Evolutionary conservation across 805 yeast genomes (phyloP).

Genomic region (Naumovozyma dairenensis): DNA sequence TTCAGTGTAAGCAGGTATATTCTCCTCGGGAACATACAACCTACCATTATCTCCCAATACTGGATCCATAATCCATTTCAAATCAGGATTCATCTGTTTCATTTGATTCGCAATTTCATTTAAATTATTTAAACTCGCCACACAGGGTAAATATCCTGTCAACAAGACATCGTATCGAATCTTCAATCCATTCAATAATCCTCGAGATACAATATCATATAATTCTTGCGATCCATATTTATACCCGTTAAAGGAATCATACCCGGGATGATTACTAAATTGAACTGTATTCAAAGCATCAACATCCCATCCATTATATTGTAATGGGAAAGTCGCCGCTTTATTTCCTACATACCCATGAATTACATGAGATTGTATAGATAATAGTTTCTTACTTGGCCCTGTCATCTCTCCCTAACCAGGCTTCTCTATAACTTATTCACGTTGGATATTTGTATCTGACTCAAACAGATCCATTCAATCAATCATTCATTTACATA

Average conservation of each 20-base stretch:
- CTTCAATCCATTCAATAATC: conserved; percentile 40
- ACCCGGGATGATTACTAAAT: conserved; percentile 88
- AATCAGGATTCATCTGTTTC: conserved; percentile 19
- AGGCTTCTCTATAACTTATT: too few species aligned
- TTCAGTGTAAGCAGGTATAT: conserved; percentile 42
- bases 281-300: conserved; percentile 83
- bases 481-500: too few species aligned
- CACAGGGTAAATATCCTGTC: conserved; percentile 72
- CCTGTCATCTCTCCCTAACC: too few species aligned
- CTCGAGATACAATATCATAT: conserved; percentile 38
- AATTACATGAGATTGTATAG: conserved; percentile 82
- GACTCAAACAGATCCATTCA: too few species aligned
- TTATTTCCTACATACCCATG: conserved; percentile 94
- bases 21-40: conserved; percentile 56
- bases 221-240: conserved; percentile 39
- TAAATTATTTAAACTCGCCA: conserved; percentile 43
- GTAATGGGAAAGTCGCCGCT: conserved; percentile 86
- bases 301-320: conserved; percentile 83
- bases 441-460: too few species aligned
- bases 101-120: conserved; percentile 32
- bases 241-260: conserved; percentile 56
- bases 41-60: conserved; percentile 86
- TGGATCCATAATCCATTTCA: conserved; percentile 74
- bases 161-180: conserved; percentile 54
- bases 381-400: conserved; percentile 32